Evolutionary conservation across 1,139 yeast species (phyloP).

Genomic region (Geotrichum restrictum): DNA sequence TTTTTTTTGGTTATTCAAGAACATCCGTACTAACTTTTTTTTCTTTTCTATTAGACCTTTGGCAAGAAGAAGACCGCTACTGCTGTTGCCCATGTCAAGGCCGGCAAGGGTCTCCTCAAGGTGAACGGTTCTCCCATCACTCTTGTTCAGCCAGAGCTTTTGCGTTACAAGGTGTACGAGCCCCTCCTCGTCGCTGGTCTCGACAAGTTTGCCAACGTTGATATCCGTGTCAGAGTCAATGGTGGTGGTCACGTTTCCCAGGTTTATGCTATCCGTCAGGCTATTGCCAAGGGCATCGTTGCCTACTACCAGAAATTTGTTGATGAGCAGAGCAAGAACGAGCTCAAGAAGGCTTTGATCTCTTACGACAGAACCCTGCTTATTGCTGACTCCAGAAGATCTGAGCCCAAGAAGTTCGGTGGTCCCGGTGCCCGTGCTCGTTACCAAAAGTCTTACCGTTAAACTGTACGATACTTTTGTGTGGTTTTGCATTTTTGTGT

Average conservation of each 20-base stretch:
- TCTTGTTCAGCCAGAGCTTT: constrained; percentile 97
- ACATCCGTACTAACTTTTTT: constrained; percentile 1
- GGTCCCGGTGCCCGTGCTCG: constrained; percentile 99
- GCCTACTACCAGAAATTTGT: constrained; percentile 99
- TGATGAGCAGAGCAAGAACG: constrained; percentile 99
- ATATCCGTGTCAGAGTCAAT: constrained; percentile 97
- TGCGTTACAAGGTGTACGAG: constrained; percentile 99
- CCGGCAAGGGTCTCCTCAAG: constrained; percentile 98
- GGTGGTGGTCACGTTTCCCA: constrained; percentile 99
- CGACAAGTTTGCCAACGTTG: constrained; percentile 97
- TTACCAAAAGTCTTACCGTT: constrained; percentile 99
- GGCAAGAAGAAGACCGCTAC: constrained; percentile 99
- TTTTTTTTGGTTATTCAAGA: constrained; percentile 68
- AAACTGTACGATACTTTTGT: constrained; percentile 36
- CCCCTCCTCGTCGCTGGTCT: constrained; percentile 97
- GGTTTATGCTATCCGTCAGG: constrained; percentile 99
- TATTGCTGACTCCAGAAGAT: constrained; percentile 99
- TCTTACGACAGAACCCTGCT: constrained; percentile 99
- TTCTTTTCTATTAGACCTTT: constrained; percentile 66
- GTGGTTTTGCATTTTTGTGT: not conserved
- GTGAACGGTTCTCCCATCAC: constrained; percentile 99
- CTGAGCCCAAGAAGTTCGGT: constrained; percentile 99
- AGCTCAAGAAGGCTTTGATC: constrained; percentile 95
- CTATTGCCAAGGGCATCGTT: constrained; percentile 98
- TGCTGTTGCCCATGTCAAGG: constrained; percentile 99